phyloP scores from a whole-genome alignment of 208 protist species.

The Wallacemonas sp. region DNA sequence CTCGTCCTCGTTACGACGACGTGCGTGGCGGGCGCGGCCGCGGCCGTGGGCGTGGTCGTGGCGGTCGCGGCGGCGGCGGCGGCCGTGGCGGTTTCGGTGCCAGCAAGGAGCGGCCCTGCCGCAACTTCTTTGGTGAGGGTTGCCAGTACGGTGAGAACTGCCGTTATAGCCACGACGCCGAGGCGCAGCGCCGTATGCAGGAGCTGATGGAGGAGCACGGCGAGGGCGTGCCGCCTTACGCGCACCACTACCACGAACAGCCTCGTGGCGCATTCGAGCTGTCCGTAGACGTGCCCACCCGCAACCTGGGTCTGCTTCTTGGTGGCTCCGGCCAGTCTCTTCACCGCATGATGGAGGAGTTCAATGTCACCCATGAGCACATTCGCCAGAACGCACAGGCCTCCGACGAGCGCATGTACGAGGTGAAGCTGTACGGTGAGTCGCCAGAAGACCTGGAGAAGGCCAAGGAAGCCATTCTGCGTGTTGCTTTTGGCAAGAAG shows the following conservation, averaged over 20 bases:
- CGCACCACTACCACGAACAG: conserved; percentile 9
- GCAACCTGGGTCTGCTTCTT: conserved; percentile 1
- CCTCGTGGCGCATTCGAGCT: conserved; percentile 6
- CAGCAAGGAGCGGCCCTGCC: conserved; percentile 49
- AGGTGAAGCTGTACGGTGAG: conserved; percentile 60
- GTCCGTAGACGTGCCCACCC: conserved; percentile 5
- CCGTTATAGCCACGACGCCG: conserved; percentile 74
- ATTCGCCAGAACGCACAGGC: conserved; percentile 59
- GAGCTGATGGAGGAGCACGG: conserved; percentile 16
- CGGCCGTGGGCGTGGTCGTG: conserved; percentile 33
- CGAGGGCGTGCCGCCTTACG: neutral
- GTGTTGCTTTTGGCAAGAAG: conserved; percentile 53
- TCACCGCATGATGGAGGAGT: conserved; percentile 22
- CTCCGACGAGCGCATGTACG: conserved; percentile 54
- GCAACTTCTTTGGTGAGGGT: conserved; percentile 69
- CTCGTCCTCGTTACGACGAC: conserved; percentile 25
- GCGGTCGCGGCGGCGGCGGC: conserved; percentile 32
- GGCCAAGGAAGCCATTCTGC: conserved; percentile 64
- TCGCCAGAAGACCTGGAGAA: conserved; percentile 54
- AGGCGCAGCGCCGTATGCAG: conserved; percentile 32
- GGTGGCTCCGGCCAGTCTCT: conserved; percentile 6
- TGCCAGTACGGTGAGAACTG: conserved; percentile 85
- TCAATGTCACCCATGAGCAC: conserved; percentile 70
- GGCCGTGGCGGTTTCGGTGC: conserved; percentile 19
- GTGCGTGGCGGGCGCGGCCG: conserved; percentile 24